Base-by-base conservation (phyloP, 306 rosid genomes). In the Dryas drummondii region DNA sequence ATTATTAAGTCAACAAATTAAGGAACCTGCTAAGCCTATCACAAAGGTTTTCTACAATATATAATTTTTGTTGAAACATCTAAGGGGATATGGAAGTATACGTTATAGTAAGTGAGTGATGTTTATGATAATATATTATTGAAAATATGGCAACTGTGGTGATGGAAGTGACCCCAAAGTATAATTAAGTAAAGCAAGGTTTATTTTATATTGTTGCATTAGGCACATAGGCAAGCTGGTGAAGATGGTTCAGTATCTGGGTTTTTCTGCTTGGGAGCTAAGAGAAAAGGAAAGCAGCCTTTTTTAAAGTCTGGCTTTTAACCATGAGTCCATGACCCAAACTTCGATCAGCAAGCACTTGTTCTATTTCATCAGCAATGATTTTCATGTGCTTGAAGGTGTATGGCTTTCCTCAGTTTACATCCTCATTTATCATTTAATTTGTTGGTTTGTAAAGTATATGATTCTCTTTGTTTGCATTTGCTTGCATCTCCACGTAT, bases 141-240 rank as follows among this genome's bases (percentile, higher is more conserved):
- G 10, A 58, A 49, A 77, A n/a, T 37, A 12, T 57, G 66, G 71
- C 78, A 49, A 53, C 66, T 76, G 66, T 81, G 74, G 62, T 13
- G 67, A 37, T 70, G 68, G 55, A 47, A 32, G 70, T 74, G 72
- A 57, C 56, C 56, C n/a, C 17, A 68, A 68, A 74, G 59, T 22
- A 22, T 22, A 32, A 75, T 58, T 46, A 26, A 72, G 42, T 56
- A 57, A 47, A 59, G 49, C 11, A 56, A 66, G 4, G 5, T 7
- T 44, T 56, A 71, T 71, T 65, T 11, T 22, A 44, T 44, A 22
- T 42, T 57, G 9, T 46, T 45, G 65, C 19, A 9, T 68, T 68
- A 58, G 71, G 54, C 49, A 40, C 15, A 61, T 70, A 50, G 56
- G 65, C 76, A 75, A 53, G 72, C 46, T 53, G 57, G n/a, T n/a